Evolutionary conservation across 768 basidiomycete genomes (phyloP).

Genomic region (Pulveroboletus sp.): DNA sequence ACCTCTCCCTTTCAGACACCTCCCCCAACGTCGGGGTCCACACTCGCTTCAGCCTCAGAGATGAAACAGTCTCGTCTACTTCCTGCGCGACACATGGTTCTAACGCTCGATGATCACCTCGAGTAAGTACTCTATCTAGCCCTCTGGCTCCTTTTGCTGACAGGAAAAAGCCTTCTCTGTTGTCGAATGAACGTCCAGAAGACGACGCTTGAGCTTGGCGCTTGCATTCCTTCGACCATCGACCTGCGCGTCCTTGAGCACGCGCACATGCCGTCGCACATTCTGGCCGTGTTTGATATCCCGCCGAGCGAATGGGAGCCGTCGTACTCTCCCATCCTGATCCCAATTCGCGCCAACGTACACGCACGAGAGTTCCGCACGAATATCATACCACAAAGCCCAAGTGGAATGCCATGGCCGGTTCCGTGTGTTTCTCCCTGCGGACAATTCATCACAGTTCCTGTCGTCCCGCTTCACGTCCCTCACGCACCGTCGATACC

Average conservation of each 20-base stretch:
- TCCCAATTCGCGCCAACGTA: slow-evolving; percentile 49
- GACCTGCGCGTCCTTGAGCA: slow-evolving; percentile 45
- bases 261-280: slow-evolving; percentile 51
- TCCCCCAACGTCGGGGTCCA: slow-evolving; percentile 11
- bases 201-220: slow-evolving; percentile 18
- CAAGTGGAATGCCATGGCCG: slow-evolving; percentile 33
- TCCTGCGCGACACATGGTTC: slow-evolving; percentile 19
- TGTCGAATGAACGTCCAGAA: slow-evolving; percentile 33
- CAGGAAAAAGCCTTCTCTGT: slow-evolving; percentile 25
- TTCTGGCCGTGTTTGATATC: slow-evolving; percentile 43
- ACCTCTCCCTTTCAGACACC: slow-evolving; percentile 9
- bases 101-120: slow-evolving; percentile 23
- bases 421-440: slow-evolving; percentile 22
- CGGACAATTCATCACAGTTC: slow-evolving; percentile 42
- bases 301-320: slow-evolving; percentile 26
- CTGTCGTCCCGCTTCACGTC: slow-evolving; percentile 43
- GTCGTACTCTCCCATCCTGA: slow-evolving; percentile 37
- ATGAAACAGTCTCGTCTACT: slow-evolving; percentile 23
- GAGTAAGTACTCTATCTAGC: slow-evolving; percentile 17
- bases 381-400: slow-evolving; percentile 32
- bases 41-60: slow-evolving; percentile 10
- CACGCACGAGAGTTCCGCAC: slow-evolving; percentile 38
- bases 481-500: slow-evolving; percentile 54
- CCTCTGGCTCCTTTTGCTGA: slow-evolving; percentile 4
- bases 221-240: slow-evolving; percentile 38